Evolutionary conservation across 805 yeast species (phyloP).

Genomic region (Cyberlindnera xylosilytica): DNA sequence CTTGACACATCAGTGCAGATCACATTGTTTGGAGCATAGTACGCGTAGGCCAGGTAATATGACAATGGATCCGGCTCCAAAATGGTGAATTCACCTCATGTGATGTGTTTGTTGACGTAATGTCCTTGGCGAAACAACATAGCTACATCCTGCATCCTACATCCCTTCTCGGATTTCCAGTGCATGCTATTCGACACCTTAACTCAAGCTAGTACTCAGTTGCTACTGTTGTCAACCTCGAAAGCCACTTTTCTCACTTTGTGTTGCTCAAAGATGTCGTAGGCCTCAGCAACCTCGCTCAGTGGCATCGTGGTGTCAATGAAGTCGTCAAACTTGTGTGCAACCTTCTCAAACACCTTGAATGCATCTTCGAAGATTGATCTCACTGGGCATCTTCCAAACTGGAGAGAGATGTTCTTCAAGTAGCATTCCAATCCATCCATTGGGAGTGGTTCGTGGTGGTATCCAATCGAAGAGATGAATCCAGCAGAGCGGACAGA

Average conservation of each 20-base stretch:
- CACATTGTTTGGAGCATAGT: no score
- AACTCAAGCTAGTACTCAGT: no score
- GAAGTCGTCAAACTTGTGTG: conserved; percentile 45
- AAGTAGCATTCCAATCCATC: conserved; percentile 54
- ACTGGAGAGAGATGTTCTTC: conserved; percentile 54
- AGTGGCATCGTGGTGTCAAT: conserved; percentile 46
- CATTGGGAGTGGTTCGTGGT: conserved; percentile 54
- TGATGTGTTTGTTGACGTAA: no score
- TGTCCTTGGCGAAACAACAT: no score
- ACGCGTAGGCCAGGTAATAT: no score
- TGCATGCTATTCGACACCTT: no score
- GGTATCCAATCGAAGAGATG: conserved; percentile 58
- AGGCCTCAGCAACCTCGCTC: conserved; percentile 44
- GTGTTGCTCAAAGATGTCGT: conserved; percentile 49
- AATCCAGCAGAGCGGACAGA: conserved; percentile 56
- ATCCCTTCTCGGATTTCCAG: no score
- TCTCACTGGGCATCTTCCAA: conserved; percentile 64
- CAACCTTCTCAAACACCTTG: conserved; percentile 41
- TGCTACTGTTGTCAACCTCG: conserved; percentile 5
- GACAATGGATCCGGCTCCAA: no score
- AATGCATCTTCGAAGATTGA: conserved; percentile 52
- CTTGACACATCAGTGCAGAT: no score
- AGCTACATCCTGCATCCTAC: no score
- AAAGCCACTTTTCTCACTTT: conserved; percentile 56
- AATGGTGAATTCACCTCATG: no score